These are phyloP conservation scores for Cyberlindnera misumaiensis DNA, from an alignment of 805 yeast species.

Conservation along the genomic window DNA sequence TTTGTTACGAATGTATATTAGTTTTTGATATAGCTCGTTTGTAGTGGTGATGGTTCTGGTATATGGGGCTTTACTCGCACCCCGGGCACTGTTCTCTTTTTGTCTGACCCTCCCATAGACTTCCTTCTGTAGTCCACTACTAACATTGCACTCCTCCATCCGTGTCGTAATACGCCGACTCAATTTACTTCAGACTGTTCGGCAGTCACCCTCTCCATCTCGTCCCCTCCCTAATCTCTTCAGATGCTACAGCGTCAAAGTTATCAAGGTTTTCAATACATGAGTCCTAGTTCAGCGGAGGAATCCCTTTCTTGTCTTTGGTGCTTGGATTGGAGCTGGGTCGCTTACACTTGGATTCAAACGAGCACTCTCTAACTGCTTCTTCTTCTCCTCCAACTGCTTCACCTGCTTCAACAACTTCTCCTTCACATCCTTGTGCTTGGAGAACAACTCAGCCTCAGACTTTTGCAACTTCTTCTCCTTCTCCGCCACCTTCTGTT, in stretches of 20 bases:
- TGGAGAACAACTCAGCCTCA: constrained; percentile 90
- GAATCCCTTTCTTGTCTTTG: constrained; percentile 73
- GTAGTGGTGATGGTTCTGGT: no score
- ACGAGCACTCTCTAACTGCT: constrained; percentile 61
- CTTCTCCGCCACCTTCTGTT: constrained; percentile 92
- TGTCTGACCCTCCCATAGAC: no score
- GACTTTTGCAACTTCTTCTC: constrained; percentile 95
- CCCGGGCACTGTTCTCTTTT: no score
- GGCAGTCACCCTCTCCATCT: no score
- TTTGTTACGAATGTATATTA: constrained; percentile 1
- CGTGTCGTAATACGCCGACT: no score
- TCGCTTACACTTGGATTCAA: constrained; percentile 32
- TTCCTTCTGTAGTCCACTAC: no score
- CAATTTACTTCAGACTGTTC: no score
- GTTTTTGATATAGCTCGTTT: neutral
- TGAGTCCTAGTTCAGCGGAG: constrained; percentile 51
- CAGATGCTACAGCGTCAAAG: no score
- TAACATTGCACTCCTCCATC: no score
- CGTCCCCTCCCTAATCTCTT: no score
- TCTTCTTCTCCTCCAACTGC: constrained; percentile 86
- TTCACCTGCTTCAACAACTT: constrained; percentile 82
- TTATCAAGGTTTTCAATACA: no score
- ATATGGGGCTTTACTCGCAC: no score
- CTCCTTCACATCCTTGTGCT: constrained; percentile 97
- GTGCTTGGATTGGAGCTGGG: constrained; percentile 32